These are phyloP conservation scores for Nasturtium officinale DNA, from an alignment of 345 rosid genomes.

Conservation along the genomic window DNA sequence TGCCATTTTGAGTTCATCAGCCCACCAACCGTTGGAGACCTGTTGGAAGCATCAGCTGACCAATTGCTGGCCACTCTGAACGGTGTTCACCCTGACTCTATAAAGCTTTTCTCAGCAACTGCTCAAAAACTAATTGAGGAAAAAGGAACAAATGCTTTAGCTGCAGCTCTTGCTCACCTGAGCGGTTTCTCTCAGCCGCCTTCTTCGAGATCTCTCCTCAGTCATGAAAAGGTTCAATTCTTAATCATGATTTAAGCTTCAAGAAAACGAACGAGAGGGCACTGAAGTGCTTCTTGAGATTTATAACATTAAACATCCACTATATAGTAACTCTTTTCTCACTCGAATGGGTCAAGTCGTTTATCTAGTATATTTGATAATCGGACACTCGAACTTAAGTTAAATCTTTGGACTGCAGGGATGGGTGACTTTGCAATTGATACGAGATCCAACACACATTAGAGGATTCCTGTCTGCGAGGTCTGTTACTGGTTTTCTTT, in stretches of 20 bases:
- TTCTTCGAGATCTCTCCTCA: conserved; percentile 89
- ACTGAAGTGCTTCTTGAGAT: not conserved
- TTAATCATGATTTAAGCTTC: conserved; percentile 11
- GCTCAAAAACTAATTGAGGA: conserved; percentile 75
- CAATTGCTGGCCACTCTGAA: conserved; percentile 83
- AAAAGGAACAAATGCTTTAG: conserved; percentile 84
- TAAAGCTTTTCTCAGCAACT: conserved; percentile 74
- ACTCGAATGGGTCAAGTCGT: not conserved
- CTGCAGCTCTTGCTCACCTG: conserved; percentile 92
- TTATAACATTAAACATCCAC: conserved; percentile 1
- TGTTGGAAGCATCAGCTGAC: conserved; percentile 84
- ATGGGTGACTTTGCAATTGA: conserved; percentile 83
- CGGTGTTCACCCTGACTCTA: conserved; percentile 87
- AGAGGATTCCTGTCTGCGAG: conserved; percentile 84
- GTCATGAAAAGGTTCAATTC: conserved; percentile 73
- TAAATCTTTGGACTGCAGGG: conserved; percentile 57
- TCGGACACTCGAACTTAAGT: conserved; percentile 17
- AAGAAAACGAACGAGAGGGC: not conserved
- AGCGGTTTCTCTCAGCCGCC: conserved; percentile 95
- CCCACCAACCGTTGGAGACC: conserved; percentile 74
- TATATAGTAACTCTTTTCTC: not conserved
- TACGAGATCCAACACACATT: conserved; percentile 64
- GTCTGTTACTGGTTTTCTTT: conserved; percentile 88
- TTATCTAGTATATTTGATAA: not conserved
- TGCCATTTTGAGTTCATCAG: conserved; percentile 86